A percentile compares a stretch with the other conserved stretches of the same genome.
Conservation (phyloP, 257 asterid genomes). For the Lycium ferocissimum region DNA sequence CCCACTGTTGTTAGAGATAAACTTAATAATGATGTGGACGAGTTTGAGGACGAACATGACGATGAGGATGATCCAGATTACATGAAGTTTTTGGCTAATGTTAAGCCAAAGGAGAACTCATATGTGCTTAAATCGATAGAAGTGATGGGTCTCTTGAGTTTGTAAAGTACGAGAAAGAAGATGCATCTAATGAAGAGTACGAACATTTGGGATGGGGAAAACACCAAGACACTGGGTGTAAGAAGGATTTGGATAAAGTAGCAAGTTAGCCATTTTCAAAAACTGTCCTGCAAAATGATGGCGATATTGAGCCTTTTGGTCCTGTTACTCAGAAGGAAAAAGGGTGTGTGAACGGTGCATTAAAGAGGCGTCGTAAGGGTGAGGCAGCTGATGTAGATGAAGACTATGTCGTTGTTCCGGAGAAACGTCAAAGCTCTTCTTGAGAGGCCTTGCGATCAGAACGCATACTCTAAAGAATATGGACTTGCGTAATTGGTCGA, state of each 20-base stretch:
- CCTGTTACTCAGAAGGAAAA: background rate
- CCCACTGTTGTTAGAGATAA: too few species aligned
- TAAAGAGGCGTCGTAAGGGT: background rate
- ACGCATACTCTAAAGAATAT: background rate
- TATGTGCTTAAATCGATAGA: slow-evolving; percentile 6
- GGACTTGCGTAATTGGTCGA: slow-evolving; percentile 25
- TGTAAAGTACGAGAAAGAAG: slow-evolving; percentile 21
- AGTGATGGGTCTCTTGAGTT: slow-evolving; percentile 6
- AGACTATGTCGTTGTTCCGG: background rate
- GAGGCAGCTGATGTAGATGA: slow-evolving; percentile 22
- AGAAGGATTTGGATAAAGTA: slow-evolving; percentile 24
- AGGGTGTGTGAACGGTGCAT: background rate
- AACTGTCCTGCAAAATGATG: slow-evolving; percentile 16
- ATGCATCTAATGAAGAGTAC: slow-evolving; percentile 8
- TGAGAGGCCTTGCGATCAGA: slow-evolving; percentile 25
- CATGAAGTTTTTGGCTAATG: slow-evolving; percentile 21
- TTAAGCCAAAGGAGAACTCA: background rate
- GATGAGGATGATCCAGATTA: background rate
- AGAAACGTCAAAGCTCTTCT: slow-evolving; percentile 24
- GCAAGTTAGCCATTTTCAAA: slow-evolving; percentile 13
- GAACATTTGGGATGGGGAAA: background rate
- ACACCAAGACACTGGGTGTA: slow-evolving; percentile 11
- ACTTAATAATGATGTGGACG: too few species aligned
- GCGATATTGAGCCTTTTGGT: background rate
- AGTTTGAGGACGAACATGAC: too few species aligned